Evolutionary conservation across 140 eudicot species (phyloP).

Genomic region (Cichorium intybus): DNA sequence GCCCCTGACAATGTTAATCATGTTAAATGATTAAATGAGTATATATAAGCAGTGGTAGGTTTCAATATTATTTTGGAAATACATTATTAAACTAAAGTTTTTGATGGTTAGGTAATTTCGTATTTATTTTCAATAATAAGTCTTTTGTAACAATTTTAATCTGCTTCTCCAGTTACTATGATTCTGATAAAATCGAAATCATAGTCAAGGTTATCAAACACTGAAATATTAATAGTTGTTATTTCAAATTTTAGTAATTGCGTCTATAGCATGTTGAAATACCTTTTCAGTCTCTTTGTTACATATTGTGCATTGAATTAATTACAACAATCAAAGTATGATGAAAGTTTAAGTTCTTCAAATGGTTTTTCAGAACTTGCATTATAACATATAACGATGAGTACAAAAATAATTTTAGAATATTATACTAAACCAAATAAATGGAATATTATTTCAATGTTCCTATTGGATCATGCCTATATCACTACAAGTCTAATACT

Average conservation of each 20-base stretch:
- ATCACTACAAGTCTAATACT: neutral
- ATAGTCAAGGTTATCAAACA: neutral
- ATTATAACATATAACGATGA: too few relatives aligned
- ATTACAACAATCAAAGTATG: neutral
- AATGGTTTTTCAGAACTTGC: neutral
- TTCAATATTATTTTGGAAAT: too few relatives aligned
- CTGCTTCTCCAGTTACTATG: neutral
- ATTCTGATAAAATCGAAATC: neutral
- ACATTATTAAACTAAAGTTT: neutral
- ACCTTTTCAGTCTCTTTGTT: neutral
- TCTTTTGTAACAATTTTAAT: neutral
- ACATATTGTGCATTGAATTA: neutral
- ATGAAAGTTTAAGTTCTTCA: neutral
- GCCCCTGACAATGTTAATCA: too few relatives aligned
- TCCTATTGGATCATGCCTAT: too few relatives aligned
- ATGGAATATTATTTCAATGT: neutral
- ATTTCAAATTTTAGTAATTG: too few relatives aligned
- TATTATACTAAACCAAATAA: too few relatives aligned
- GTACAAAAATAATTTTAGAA: too few relatives aligned
- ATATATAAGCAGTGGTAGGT: neutral
- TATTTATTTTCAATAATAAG: neutral
- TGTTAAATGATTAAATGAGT: too few relatives aligned
- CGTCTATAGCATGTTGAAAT: neutral
- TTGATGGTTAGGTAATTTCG: neutral
- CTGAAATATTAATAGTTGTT: too few relatives aligned